Conservation (phyloP, 2,329 filamentous ascomycete genomes). For the Escovopsis sp. region DNA sequence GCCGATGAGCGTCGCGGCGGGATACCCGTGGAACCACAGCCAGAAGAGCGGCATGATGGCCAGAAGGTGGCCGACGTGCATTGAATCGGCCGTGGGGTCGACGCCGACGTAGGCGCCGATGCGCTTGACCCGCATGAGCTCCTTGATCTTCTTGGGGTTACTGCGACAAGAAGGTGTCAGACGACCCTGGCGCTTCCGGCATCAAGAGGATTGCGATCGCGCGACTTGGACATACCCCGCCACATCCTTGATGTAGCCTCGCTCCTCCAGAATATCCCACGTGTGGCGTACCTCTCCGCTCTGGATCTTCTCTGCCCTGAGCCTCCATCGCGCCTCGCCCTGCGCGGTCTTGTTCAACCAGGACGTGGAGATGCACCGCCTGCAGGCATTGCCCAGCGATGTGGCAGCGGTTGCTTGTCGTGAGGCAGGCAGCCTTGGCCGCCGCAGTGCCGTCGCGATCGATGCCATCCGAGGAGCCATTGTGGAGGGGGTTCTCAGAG, state of each 20-base stretch:
- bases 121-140: slow-evolving; percentile 48
- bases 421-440: slow-evolving; percentile 11
- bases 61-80: slow-evolving; percentile 69
- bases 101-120: slow-evolving; percentile 68
- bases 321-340: slow-evolving; percentile 32
- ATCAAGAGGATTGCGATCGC: not conserved
- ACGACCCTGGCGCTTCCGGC: not conserved
- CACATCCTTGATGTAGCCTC: slow-evolving; percentile 59
- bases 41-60: slow-evolving; percentile 75
- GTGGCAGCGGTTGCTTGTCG: slow-evolving; percentile 12
- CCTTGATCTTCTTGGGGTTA: slow-evolving; percentile 39
- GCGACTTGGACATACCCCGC: slow-evolving; percentile 43
- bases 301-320: slow-evolving; percentile 30
- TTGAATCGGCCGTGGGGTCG: slow-evolving; percentile 65
- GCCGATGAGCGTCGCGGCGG: slow-evolving; percentile 52
- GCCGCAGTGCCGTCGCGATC: slow-evolving; percentile 12
- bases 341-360: slow-evolving; percentile 28
- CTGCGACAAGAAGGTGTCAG: slow-evolving; percentile 11
- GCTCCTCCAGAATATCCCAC: slow-evolving; percentile 52
- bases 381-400: slow-evolving; percentile 11
- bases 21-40: slow-evolving; percentile 65
- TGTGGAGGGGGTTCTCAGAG: not conserved
- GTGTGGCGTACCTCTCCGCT: slow-evolving; percentile 36
- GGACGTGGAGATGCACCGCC: slow-evolving; percentile 25
- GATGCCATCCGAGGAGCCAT: slow-evolving; percentile 15